Evolutionary conservation across 805 yeast genomes (phyloP).

Genomic region (Diddensiella caesifluorescens): DNA sequence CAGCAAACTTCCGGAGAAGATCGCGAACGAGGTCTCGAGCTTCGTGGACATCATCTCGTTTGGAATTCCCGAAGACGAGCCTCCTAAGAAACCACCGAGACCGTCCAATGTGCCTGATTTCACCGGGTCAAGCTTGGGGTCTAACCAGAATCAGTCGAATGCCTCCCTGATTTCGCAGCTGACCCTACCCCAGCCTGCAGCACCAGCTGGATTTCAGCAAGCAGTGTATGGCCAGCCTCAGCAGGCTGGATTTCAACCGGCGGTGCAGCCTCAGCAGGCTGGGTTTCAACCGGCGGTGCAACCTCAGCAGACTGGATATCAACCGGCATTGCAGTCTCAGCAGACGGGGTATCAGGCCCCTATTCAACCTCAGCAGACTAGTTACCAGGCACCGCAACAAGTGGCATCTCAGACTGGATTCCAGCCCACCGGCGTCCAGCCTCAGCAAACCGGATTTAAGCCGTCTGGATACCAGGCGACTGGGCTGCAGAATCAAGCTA

Average conservation of each 20-base stretch:
- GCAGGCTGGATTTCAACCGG: conserved; percentile 15
- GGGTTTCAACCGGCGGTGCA: conserved; percentile 3
- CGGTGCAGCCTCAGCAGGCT: neutral
- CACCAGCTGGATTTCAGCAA: neutral
- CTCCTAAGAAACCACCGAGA: conserved; percentile 10
- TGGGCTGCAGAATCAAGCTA: conserved; percentile 29
- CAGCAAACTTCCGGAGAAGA: conserved; percentile 58
- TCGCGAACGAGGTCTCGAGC: conserved; percentile 78
- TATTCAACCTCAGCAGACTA: conserved; percentile 26
- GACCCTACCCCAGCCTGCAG: conserved; percentile 9
- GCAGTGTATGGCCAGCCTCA: conserved; percentile 4
- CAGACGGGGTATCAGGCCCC: conserved; percentile 21
- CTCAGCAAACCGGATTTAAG: conserved; percentile 38
- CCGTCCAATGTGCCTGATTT: conserved; percentile 28
- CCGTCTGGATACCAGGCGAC: conserved; percentile 28
- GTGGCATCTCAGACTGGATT: conserved; percentile 28
- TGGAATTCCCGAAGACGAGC: conserved; percentile 54
- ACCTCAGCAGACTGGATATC: conserved; percentile 8
- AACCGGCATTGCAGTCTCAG: conserved; percentile 19
- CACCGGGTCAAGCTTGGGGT: conserved; percentile 1
- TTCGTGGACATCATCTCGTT: conserved; percentile 87
- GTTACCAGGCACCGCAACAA: conserved; percentile 20
- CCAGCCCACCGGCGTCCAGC: conserved; percentile 28
- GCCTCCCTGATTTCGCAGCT: neutral
- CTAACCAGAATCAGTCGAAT: neutral